Evolutionary conservation across 176 grass and related monocot species (phyloP), one percentile per base, ranked within the genome.

Genomic region (Thinopyrum elongatum): DNA sequence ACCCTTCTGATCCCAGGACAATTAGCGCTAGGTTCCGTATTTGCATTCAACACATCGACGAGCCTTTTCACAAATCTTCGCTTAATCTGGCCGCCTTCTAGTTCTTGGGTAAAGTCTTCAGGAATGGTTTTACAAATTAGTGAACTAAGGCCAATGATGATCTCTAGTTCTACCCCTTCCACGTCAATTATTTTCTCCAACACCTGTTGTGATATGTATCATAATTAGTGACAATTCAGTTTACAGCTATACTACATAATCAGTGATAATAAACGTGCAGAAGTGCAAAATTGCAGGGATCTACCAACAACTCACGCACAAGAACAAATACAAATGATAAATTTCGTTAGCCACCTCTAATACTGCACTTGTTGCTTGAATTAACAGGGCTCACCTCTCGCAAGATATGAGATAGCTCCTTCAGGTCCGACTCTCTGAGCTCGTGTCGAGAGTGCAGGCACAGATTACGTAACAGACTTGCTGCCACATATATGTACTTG

Each of bases 1-100:
- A 80, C 60, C 61, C 78, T 80, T 8, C 78, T 12, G 78, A 80
- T 66, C 61, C 78, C 62, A n/a, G 78, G 79, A 63, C 27, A 31
- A 23, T 67, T 1, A 51, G 5, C 39, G 16, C 41, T 34, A 19
- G 62, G 62, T 46, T 47, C 13, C 0, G 0, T 23, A 2, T 82
- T 57, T 82, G 44, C 46, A 57, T 70, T 82, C 22, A 57, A 31
- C 26, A 0, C 8, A 1, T 38, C n/a, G 0, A 71, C 9, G 1
- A 82, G 80, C 47, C n/a, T 82, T 8, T 27, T 27, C 8, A 57
- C 6, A 15, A 82, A 58, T 70, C 47, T 58, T 3, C 0, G 7
- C 47, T 70, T 36, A 27, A 82, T 82, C 65, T 71, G 80, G 4
- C 80, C 30, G 0, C 36, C 11, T 0, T 70, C 80, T 82, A 82